Evolutionary conservation across 2,329 filamentous ascomycete species (phyloP).

Genomic region (Pyrenophora graminea): DNA sequence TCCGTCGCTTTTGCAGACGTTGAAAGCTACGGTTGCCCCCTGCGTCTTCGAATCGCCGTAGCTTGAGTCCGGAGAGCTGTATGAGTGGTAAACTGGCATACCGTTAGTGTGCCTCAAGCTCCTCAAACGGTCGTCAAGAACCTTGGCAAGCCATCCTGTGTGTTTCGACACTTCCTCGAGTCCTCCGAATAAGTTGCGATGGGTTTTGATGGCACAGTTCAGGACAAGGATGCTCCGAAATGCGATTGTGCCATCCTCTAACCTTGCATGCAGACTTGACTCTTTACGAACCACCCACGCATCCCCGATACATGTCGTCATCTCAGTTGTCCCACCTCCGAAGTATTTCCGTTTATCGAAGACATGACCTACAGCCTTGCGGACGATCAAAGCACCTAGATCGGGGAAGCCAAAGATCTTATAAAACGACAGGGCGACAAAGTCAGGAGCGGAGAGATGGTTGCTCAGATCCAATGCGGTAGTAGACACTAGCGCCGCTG

Average conservation of each 20-base stretch:
- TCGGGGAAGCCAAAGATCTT: slow-evolving; percentile 97
- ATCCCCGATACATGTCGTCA: slow-evolving; percentile 59
- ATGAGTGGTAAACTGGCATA: slow-evolving; percentile 57
- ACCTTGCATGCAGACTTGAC: slow-evolving; percentile 60
- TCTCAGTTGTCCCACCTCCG: slow-evolving; percentile 66
- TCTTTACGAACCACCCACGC: slow-evolving; percentile 61
- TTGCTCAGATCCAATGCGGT: slow-evolving; percentile 61
- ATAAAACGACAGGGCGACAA: slow-evolving; percentile 83
- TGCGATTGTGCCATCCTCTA: slow-evolving; percentile 70
- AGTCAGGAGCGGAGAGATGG: slow-evolving; percentile 71
- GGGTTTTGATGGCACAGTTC: slow-evolving; percentile 62
- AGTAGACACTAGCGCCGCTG: slow-evolving; percentile 68
- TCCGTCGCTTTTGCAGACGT: slow-evolving; percentile 59
- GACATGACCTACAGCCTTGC: slow-evolving; percentile 66
- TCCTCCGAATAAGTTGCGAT: slow-evolving; percentile 60
- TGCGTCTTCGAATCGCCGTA: slow-evolving; percentile 60
- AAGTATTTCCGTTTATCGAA: slow-evolving; percentile 64
- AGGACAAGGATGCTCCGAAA: slow-evolving; percentile 69
- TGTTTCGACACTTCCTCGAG: slow-evolving; percentile 65
- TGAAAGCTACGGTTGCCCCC: slow-evolving; percentile 68
- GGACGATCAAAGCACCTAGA: slow-evolving; percentile 80
- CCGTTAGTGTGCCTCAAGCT: slow-evolving; percentile 60
- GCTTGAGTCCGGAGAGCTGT: slow-evolving; percentile 55
- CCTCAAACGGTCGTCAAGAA: slow-evolving; percentile 55
- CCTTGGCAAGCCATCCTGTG: slow-evolving; percentile 58